Percentiles rank a stretch among this genome's conserved stretches.
phyloP scores from a whole-genome alignment of 495 filamentous ascomycete species.

The Trichocladium uniseriatum region DNA sequence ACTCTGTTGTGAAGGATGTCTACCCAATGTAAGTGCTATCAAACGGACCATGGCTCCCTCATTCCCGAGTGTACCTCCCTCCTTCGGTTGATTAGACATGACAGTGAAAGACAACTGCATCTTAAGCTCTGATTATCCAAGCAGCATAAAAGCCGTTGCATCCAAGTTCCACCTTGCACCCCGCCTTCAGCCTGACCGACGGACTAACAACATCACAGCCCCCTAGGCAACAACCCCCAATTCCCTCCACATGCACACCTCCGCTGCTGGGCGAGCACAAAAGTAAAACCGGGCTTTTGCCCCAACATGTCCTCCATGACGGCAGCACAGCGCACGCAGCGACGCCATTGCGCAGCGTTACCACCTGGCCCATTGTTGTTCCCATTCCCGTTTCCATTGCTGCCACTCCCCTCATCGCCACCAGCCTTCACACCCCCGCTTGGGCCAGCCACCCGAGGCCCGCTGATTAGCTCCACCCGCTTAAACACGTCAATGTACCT shows the following conservation, averaged over 20 bases:
- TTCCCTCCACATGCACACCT: conserved; percentile 45
- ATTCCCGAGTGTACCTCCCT: too few relatives aligned
- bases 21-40: too few relatives aligned
- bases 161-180: too few relatives aligned
- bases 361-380: background rate
- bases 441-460: background rate
- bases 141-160: too few relatives aligned
- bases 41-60: too few relatives aligned
- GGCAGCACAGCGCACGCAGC: conserved; percentile 51
- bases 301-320: conserved; percentile 53
- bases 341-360: conserved; percentile 34
- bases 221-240: conserved; percentile 34
- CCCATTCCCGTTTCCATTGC: background rate
- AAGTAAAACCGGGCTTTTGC: conserved; percentile 35
- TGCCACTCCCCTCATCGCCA: background rate
- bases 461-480: conserved; percentile 18
- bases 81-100: too few relatives aligned
- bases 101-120: too few relatives aligned
- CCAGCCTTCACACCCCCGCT: background rate
- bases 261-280: conserved; percentile 44
- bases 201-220: background rate
- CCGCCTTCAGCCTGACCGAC: background rate
- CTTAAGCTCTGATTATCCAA: too few relatives aligned
- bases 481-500: conserved; percentile 38
- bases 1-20: too few relatives aligned